Evolutionary conservation across 31 red algal genomes (phyloP), one percentile per base, ranked within the genome.

Genomic region (Odonthalia washingtoniensis): DNA sequence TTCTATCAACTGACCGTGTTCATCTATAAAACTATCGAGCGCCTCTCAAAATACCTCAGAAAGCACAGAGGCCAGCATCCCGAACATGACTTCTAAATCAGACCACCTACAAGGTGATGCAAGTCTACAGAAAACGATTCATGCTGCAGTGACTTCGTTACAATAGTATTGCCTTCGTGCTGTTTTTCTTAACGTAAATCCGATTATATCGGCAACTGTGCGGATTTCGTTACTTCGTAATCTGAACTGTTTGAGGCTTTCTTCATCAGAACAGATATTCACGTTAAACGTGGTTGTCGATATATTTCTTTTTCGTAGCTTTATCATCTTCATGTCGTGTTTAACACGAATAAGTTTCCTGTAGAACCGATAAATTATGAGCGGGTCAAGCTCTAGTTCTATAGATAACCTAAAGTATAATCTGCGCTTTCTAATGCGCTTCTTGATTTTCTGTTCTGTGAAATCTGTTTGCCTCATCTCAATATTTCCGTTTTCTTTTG

Each of bases 41-140:
- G 62, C 60, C 36, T 82, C 78, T 60, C 78, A 66, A 34, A 85
- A 85, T 3, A 85, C 30, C 40, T 74, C 69, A 46, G 60, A 4
- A 4, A 72, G 36, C 5, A 30, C 38, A 46, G 16, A 33, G 5
- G 33, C 49, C 1, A n/a, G n/a, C 69, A 74, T 85, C 39, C 67
- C 82, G 49, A 85, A 85, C 3, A 60, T 74, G 21, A 53, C 28
- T 26, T 49, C 82, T 40, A 85, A 40, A 39, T 85, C 67, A 33
- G 41, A 46, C 32, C 82, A 85, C 2, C 27, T 72, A 9, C 6
- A 46, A 5, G 67, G 18, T 33, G 36, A 49, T 30, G 82, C 4
- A 1, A 85, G 33, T 34, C 67, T 2, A 4, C 30, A 32, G 17
- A 85, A 3, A 17, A 85, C 40, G 53, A 85, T 85, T 60, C 35